Evolutionary conservation across 2,329 filamentous ascomycete species (phyloP).

Genomic region (Trichoderma lentiforme): DNA sequence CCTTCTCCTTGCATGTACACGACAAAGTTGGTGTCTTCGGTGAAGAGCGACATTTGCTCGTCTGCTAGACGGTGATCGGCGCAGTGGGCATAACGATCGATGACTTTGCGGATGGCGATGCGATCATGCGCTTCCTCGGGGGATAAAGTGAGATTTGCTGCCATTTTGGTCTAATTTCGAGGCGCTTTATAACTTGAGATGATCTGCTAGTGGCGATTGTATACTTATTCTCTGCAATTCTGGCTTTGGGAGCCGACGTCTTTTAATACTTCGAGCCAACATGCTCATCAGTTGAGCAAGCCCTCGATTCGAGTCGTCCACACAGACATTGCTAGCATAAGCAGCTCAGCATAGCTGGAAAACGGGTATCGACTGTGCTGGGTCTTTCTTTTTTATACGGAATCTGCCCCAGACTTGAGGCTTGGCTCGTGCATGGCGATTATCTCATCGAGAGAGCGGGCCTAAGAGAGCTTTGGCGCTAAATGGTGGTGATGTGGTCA

Average conservation of each 20-base stretch:
- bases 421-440: neutral
- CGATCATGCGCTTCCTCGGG: conserved; percentile 4
- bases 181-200: neutral
- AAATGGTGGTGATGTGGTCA: neutral
- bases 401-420: neutral
- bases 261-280: neutral
- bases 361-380: neutral
- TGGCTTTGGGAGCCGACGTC: neutral
- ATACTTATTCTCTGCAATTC: neutral
- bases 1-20: conserved; percentile 10
- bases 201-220: neutral
- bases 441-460: neutral
- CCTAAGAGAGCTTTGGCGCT: neutral
- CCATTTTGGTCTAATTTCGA: neutral
- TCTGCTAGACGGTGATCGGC: conserved; percentile 11
- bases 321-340: neutral
- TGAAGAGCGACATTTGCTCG: conserved; percentile 13
- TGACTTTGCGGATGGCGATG: conserved; percentile 5
- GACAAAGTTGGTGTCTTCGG: neutral
- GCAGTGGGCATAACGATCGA: conserved; percentile 13
- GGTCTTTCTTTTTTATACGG: neutral
- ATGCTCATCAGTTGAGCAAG: neutral
- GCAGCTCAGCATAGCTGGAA: neutral
- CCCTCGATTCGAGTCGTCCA: neutral
- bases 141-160: neutral